phyloP scores from a whole-genome alignment of 2,329 filamentous ascomycete species.

The Keithomyces neogunnii region DNA sequence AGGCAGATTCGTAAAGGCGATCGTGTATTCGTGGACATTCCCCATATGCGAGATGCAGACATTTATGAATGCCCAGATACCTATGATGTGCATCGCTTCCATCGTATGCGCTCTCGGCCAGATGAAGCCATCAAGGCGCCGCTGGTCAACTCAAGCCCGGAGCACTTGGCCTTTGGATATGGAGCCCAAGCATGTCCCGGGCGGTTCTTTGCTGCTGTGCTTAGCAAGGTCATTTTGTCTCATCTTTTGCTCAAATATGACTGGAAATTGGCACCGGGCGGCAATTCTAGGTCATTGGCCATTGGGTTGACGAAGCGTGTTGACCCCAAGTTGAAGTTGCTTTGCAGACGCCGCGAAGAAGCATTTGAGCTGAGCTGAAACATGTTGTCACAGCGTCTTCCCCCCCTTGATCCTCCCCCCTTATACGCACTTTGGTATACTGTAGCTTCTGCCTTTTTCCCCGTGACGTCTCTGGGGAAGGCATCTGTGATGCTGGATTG shows the following conservation, averaged over 20 bases:
- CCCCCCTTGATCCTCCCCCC: no score
- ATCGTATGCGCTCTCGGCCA: conserved; percentile 5
- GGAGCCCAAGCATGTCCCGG: conserved; percentile 8
- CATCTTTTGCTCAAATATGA: conserved; percentile 9
- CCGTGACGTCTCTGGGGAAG: neutral
- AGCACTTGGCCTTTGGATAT: conserved; percentile 9
- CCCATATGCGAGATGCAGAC: conserved; percentile 7
- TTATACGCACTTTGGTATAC: neutral
- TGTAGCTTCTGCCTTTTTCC: neutral
- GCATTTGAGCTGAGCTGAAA: conserved; percentile 6
- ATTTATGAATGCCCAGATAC: conserved; percentile 7
- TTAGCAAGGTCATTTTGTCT: conserved; percentile 6
- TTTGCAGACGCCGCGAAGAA: conserved; percentile 4
- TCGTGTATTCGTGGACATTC: conserved; percentile 8
- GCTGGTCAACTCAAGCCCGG: conserved; percentile 6
- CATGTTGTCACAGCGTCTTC: neutral
- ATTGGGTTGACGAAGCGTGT: conserved; percentile 8
- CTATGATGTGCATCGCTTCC: conserved; percentile 9
- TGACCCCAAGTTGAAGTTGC: conserved; percentile 4
- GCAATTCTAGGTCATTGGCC: conserved; percentile 2
- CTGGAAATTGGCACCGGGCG: conserved; percentile 4
- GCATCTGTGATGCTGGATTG: no score
- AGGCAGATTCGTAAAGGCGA: conserved; percentile 5
- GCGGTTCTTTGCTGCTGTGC: conserved; percentile 7
- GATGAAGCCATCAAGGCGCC: conserved; percentile 7